Evolutionary conservation across 2,329 filamentous ascomycete species (phyloP).

Genomic region (Aspergillus ochraceus): DNA sequence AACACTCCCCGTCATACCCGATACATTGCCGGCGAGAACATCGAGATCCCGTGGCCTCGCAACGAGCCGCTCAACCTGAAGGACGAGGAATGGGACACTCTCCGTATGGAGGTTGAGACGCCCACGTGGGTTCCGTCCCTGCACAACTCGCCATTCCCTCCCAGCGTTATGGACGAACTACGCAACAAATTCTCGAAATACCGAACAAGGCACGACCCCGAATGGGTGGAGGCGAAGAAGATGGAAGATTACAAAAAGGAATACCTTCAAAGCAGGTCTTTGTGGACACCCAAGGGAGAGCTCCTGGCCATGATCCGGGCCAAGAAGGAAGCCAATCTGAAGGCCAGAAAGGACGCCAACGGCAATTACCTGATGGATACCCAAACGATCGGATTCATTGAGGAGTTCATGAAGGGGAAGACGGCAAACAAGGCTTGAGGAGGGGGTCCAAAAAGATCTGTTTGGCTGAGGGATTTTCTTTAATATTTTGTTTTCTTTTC

Average conservation of each 20-base stretch:
- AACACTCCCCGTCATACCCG: slow-evolving; percentile 42
- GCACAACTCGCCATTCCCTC: slow-evolving; percentile 74
- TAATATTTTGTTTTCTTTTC: slow-evolving; percentile 2
- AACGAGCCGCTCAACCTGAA: slow-evolving; percentile 51
- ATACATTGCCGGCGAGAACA: slow-evolving; percentile 69
- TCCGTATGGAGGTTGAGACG: slow-evolving; percentile 72
- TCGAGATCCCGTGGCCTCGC: slow-evolving; percentile 75
- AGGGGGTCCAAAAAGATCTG: not conserved
- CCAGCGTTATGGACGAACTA: slow-evolving; percentile 78
- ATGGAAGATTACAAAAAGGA: slow-evolving; percentile 55
- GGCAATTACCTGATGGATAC: slow-evolving; percentile 37
- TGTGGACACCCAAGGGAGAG: slow-evolving; percentile 51
- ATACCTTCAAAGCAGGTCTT: slow-evolving; percentile 44
- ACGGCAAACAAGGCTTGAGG: slow-evolving; percentile 15
- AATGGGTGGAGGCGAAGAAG: slow-evolving; percentile 67
- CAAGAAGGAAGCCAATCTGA: slow-evolving; percentile 36
- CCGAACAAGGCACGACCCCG: slow-evolving; percentile 75
- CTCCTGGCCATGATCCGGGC: slow-evolving; percentile 36
- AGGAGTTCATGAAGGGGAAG: slow-evolving; percentile 33
- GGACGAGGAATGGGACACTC: slow-evolving; percentile 68
- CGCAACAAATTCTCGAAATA: slow-evolving; percentile 79
- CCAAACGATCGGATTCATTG: slow-evolving; percentile 37
- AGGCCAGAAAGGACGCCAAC: slow-evolving; percentile 36
- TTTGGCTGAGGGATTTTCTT: slow-evolving; percentile 6
- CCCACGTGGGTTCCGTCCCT: slow-evolving; percentile 77